Conservation (phyloP, 108 stramenopile genomes). For the Nitzschia inconspicua region DNA sequence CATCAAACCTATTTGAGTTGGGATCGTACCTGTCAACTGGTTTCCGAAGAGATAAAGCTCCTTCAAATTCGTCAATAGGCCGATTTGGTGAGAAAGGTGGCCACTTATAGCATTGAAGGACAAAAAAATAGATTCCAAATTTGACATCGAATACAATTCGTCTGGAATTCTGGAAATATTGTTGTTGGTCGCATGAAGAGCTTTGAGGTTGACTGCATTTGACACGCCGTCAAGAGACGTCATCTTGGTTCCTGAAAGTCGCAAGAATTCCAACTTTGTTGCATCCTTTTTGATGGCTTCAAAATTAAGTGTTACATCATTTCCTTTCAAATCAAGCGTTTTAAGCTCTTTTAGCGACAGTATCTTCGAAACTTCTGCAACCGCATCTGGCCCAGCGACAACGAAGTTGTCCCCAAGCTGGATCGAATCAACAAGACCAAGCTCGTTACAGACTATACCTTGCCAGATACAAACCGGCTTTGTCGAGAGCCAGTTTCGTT, state of each 20-base stretch:
- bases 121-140: slow-evolving; percentile 43
- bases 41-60: slow-evolving; percentile 36
- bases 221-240: slow-evolving; percentile 42
- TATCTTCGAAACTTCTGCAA: background rate
- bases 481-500: slow-evolving; percentile 21
- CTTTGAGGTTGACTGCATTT: slow-evolving; percentile 30
- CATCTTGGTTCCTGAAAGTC: slow-evolving; percentile 55
- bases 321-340: slow-evolving; percentile 15
- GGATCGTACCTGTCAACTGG: slow-evolving; percentile 16
- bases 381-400: background rate
- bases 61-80: slow-evolving; percentile 28
- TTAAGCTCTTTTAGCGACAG: slow-evolving; percentile 8
- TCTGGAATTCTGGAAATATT: slow-evolving; percentile 39
- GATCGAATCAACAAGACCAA: slow-evolving; percentile 45
- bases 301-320: slow-evolving; percentile 41
- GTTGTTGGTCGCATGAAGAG: slow-evolving; percentile 56
- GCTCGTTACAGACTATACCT: slow-evolving; percentile 54
- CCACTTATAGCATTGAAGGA: slow-evolving; percentile 50
- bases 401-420: slow-evolving; percentile 48
- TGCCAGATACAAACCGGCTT: slow-evolving; percentile 49
- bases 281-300: slow-evolving; percentile 36
- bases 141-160: slow-evolving; percentile 45
- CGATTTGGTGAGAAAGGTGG: slow-evolving; percentile 10
- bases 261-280: slow-evolving; percentile 37
- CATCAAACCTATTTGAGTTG: slow-evolving; percentile 15